Percentiles rank a stretch among this genome's conserved stretches.
Evolutionary conservation across 2,329 filamentous ascomycete species (phyloP).

Genomic region (Venturia asperata): DNA sequence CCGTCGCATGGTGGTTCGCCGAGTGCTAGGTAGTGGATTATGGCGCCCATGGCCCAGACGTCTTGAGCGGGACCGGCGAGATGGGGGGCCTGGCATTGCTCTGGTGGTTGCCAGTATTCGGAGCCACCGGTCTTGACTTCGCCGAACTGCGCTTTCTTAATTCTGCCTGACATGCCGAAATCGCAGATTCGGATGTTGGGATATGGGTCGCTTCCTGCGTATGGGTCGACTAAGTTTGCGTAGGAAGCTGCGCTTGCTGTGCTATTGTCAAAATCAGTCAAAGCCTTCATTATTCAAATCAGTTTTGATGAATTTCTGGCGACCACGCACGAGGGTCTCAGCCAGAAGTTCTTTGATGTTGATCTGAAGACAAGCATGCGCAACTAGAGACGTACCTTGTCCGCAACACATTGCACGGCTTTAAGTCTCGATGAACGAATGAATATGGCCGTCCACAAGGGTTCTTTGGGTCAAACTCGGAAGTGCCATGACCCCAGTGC

Average conservation of each 20-base stretch:
- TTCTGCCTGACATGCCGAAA: constrained; percentile 14
- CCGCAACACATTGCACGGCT: constrained; percentile 16
- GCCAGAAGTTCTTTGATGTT: neutral
- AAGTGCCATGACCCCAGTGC: constrained; percentile 7
- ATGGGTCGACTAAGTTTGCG: neutral
- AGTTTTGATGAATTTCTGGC: neutral
- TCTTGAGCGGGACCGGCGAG: constrained; percentile 15
- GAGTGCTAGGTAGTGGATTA: constrained; percentile 19
- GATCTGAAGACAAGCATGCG: neutral
- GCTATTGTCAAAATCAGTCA: neutral
- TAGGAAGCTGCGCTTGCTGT: neutral
- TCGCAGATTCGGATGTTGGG: constrained; percentile 12
- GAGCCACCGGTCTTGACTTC: constrained; percentile 14
- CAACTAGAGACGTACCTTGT: neutral
- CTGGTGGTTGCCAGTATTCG: constrained; percentile 18
- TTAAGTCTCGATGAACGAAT: constrained; percentile 14
- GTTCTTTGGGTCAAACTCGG: neutral
- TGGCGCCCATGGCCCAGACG: constrained; percentile 20
- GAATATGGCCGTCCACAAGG: constrained; percentile 5
- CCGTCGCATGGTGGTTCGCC: constrained; percentile 14
- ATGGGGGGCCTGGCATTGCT: constrained; percentile 3
- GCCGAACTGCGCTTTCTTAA: neutral
- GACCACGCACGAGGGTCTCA: too few species aligned
- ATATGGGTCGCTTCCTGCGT: neutral
- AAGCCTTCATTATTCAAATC: neutral